These are phyloP conservation scores for Acer yangbiense DNA, from an alignment of 345 rosid species.

Conservation along the genomic window DNA sequence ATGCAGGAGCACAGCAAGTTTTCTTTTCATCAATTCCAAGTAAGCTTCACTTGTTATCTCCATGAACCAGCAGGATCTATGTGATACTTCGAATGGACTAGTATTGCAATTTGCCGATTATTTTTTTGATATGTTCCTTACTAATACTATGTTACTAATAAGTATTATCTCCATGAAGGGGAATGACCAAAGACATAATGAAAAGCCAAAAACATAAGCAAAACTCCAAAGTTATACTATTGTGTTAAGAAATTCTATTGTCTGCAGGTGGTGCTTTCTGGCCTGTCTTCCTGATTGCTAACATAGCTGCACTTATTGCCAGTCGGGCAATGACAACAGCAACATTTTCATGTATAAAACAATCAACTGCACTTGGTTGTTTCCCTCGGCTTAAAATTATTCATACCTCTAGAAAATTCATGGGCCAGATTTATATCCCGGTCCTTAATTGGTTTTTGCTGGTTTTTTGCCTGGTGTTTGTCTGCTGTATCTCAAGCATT, in stretches of 20 bases:
- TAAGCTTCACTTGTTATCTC: constrained; percentile 42
- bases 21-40: constrained; percentile 94
- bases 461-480: constrained; percentile 73
- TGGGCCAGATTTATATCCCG: constrained; percentile 99
- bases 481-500: constrained; percentile 80
- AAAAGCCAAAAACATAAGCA: neutral
- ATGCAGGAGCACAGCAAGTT: constrained; percentile 55
- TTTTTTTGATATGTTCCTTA: no score
- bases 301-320: constrained; percentile 91
- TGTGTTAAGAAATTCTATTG: constrained; percentile 17
- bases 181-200: neutral
- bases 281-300: constrained; percentile 87
- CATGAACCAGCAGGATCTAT: neutral
- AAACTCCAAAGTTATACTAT: neutral
- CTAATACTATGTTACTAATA: no score
- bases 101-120: neutral
- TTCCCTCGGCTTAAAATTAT: constrained; percentile 98
- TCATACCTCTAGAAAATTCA: constrained; percentile 97
- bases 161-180: neutral
- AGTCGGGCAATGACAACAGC: constrained; percentile 99
- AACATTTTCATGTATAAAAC: constrained; percentile 97
- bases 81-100: constrained; percentile 5
- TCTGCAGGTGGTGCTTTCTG: constrained; percentile 78
- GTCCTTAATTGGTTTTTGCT: constrained; percentile 98
- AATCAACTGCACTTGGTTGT: constrained; percentile 93